Evolutionary conservation across 495 filamentous ascomycete species (phyloP), one percentile per base, ranked within the genome.

Genomic region (Thozetella sp.): DNA sequence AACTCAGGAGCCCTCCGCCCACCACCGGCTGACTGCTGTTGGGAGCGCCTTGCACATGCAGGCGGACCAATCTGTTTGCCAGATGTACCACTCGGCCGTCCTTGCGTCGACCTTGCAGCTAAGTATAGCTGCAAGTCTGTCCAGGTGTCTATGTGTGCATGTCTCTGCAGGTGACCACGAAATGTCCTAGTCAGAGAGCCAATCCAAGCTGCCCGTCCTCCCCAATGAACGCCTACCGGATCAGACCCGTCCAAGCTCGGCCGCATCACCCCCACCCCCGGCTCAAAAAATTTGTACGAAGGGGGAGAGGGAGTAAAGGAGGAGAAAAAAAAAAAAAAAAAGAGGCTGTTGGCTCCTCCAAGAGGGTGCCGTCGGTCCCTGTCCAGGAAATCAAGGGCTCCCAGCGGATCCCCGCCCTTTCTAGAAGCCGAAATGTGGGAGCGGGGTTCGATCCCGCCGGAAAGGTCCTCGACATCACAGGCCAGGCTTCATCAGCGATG

Each of bases 341-440:
- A n/a, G n/a, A n/a, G n/a, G n/a, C n/a, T n/a, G n/a, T n/a, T n/a
- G n/a, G n/a, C n/a, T n/a, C 6, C 43, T 48, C 11, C 11, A n/a
- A 20, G 12, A n/a, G 43, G 12, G 43, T 48, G 43, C 3, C 43
- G 11, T 48, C 43, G 43, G 43, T 20, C 9, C 43, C 43, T 15
- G 4, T 48, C 43, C 43, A 10, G 43, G 43, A 48, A 48, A 48
- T 48, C 30, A 6, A 6, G 17, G 6, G 30, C 6, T 37, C 9
- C 11, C 43, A 3, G 43, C 10, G 43, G 12, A n/a, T 48, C n/a
- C n/a, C n/a, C 43, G 43, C 43, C 43, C 43, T 48, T n/a, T 48
- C 43, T 48, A 48, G 43, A 48, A 20, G 43, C 43, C 43, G 43
- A 48, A 37, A 37, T 37, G 43, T 48, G 43, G 3, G n/a, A 48